Percentiles rank a stretch among this genome's conserved stretches.
Conservation (phyloP, 345 rosid species). For the Cardamine resedifolia region DNA sequence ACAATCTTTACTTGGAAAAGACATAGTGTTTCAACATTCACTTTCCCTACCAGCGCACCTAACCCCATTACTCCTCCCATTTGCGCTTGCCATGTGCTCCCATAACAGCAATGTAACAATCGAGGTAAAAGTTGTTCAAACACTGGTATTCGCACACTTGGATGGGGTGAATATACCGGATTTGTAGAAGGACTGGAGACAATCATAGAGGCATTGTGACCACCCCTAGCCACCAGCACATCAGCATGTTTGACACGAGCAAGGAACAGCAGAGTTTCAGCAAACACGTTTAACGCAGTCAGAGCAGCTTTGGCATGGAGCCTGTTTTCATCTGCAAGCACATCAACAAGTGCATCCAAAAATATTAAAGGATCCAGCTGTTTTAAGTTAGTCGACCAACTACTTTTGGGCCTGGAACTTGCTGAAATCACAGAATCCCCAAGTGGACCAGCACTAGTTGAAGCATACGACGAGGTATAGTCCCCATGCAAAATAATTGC, state of each 20-base stretch:
- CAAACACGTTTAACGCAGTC: slow-evolving; percentile 71
- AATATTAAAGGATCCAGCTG: slow-evolving; percentile 86
- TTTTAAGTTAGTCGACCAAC: slow-evolving; percentile 56
- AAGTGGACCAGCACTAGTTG: slow-evolving; percentile 47
- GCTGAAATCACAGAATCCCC: slow-evolving; percentile 54
- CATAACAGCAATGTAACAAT: slow-evolving; percentile 94
- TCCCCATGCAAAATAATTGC: slow-evolving; percentile 85
- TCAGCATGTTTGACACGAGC: slow-evolving; percentile 91
- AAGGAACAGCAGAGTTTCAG: slow-evolving; percentile 84
- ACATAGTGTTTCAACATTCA: slow-evolving; percentile 86
- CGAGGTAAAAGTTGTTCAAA: slow-evolving; percentile 98
- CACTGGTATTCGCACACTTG: slow-evolving; percentile 84
- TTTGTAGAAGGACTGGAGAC: slow-evolving; percentile 97
- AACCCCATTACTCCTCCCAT: slow-evolving; percentile 99
- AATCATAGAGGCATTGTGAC: slow-evolving; percentile 86
- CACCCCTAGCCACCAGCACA: slow-evolving; percentile 69
- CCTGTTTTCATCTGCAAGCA: slow-evolving; percentile 86
- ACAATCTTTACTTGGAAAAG: slow-evolving; percentile 82
- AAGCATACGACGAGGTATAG: slow-evolving; percentile 50
- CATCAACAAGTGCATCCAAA: slow-evolving; percentile 93
- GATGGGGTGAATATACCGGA: slow-evolving; percentile 93
- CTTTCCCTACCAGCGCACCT: slow-evolving; percentile 93
- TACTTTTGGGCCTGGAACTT: slow-evolving; percentile 63
- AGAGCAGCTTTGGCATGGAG: slow-evolving; percentile 90
- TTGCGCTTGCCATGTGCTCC: slow-evolving; percentile 95